Evolutionary conservation across 371 early-diverging fungal genomes (phyloP), one percentile per base, ranked within the genome.

Genomic region (Mortierella sp.): DNA sequence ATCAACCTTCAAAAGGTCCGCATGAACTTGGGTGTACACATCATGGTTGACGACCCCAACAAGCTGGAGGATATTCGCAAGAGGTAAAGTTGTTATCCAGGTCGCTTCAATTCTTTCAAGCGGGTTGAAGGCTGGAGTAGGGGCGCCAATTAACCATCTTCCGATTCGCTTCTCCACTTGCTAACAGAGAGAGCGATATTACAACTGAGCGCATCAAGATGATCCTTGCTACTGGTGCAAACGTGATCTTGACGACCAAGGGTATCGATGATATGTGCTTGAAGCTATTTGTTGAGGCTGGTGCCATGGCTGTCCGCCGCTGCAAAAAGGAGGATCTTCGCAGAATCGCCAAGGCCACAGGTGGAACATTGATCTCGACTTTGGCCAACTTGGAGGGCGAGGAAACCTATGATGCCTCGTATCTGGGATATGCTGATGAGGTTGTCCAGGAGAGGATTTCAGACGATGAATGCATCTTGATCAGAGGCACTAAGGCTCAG

Each of bases 1-100:
- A 98, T 99, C 88, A 97, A 99, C 87, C 88, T 99, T 52, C 96
- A 96, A 83, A 99, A 98, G 87, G 95, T 96, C n/a, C 93, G 99
- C 72, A 95, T 99, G 96, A 95, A 96, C 78, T 81, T 99, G 27
- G 99, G 99, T 53, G 99, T 99, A 47, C 93, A 97, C 72, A 97
- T 99, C 77, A 92, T 96, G 31, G 92, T 99, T 50, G 99, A 99
- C 71, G 95, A 99, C 82, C 99, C 99, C 14, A 94, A 97, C 66
- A 91, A 98, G 81, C 87, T 99, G 44, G 99, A 99, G 83, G 97
- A 91, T 53, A 99, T 99, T 66, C 91, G 99, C 71, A 91, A 94
- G 82, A 88, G 92, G 89, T 94, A 82, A 21, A 57, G 40, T 7
- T 14, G 7, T 19, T 2, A 27, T 24, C 2, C 51, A n/a, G 17